Evolutionary conservation across 176 grass and related monocot genomes (phyloP), one percentile per base, ranked within the genome.

Genomic region (Carex pumila): DNA sequence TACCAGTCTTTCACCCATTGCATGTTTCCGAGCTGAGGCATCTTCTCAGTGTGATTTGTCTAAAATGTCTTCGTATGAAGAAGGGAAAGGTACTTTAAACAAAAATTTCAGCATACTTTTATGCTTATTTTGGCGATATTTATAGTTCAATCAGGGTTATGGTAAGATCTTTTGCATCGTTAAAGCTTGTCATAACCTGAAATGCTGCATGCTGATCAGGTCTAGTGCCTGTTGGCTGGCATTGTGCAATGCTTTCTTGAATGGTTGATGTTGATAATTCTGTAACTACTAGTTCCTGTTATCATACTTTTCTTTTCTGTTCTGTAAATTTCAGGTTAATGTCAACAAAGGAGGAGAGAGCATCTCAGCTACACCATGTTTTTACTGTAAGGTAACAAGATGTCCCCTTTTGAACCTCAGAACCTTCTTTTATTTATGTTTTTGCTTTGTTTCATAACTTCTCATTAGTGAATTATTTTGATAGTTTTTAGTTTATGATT

Each of bases 1-100:
- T 98, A 84, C 89, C 93, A 14, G 69, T 98, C 36, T 98, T 89
- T 87, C 96, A 98, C 79, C 96, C 96, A 7, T 95, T 85, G 1
- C 91, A 98, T 86, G 55, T 98, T 19, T 91, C 79, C 39, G 96
- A 98, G 63, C 79, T 98, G 63, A 90, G 85, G 61, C 84, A 94
- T n/a, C 37, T 95, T 80, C 79, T 98, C 55, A 95, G 83, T 47
- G 31, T 90, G 64, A 32, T 98, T 47, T 98, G 96, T 78, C 84
- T 98, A 29, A 95, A 93, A 61, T 98, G 96, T 84, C 86, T 92
- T 47, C 79, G 91, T 12, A 80, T 98, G 60, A 98, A 98, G 82
- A 98, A 93, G 77, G 96, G 88, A 43, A 91, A 97, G 94, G 91
- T 93, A 90, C 39, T 60, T 13, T 25, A 18, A 55, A 80, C n/a